A percentile compares a stretch with the other conserved stretches of the same genome.
Evolutionary conservation across 108 stramenopile genomes (phyloP).

Genomic region (Skeletonema potamos): DNA sequence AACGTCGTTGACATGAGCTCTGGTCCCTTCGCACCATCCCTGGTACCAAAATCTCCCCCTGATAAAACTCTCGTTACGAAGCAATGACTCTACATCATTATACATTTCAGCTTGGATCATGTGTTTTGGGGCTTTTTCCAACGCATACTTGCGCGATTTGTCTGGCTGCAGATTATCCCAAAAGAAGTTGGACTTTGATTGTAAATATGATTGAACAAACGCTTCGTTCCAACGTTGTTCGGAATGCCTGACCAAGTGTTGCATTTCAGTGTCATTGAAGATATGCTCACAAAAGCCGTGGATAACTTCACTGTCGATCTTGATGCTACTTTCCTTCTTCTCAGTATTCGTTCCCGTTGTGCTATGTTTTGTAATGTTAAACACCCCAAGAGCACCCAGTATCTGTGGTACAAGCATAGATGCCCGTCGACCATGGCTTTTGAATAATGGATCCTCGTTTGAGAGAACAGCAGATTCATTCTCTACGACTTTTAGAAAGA

Average conservation of each 20-base stretch:
- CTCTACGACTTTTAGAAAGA: conserved; percentile 59
- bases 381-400: conserved; percentile 64
- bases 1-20: conserved; percentile 66
- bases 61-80: conserved; percentile 64
- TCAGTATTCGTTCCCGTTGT: background rate
- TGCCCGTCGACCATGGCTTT: conserved; percentile 69
- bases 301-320: conserved; percentile 66
- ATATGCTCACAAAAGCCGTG: conserved; percentile 63
- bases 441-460: conserved; percentile 54
- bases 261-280: conserved; percentile 43
- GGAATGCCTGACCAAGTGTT: conserved; percentile 52
- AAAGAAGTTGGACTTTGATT: conserved; percentile 22
- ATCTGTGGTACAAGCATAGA: conserved; percentile 70
- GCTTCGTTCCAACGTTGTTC: conserved; percentile 70
- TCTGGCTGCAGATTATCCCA: conserved; percentile 67
- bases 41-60: conserved; percentile 62
- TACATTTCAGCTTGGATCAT: conserved; percentile 75
- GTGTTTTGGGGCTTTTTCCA: conserved; percentile 68
- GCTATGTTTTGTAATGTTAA: conserved; percentile 48
- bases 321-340: conserved; percentile 53
- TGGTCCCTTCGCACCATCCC: conserved; percentile 62
- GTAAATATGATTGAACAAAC: conserved; percentile 56
- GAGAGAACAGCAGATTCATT: conserved; percentile 27
- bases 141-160: conserved; percentile 64
- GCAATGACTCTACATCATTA: conserved; percentile 52